Evolutionary conservation across 352 stramenopile species (phyloP).

Genomic region (Globisporangium nagaii): DNA sequence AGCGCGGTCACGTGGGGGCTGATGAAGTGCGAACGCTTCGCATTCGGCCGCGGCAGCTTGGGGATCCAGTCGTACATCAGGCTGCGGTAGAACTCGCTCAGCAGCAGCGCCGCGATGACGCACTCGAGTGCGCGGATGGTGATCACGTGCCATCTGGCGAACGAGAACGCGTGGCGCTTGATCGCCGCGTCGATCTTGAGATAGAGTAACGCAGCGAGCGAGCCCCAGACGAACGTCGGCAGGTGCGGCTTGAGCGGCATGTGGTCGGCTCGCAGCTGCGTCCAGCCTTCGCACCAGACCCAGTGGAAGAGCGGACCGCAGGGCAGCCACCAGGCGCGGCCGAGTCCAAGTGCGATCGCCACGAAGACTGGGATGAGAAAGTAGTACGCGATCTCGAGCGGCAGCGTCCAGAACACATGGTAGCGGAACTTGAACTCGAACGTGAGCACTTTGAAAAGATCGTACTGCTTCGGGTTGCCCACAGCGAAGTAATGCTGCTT

Average conservation of each 20-base stretch:
- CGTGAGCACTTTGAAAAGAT: constrained; percentile 26
- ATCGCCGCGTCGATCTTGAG: constrained; percentile 16
- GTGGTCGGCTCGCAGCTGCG: constrained; percentile 19
- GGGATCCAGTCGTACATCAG: constrained; percentile 31
- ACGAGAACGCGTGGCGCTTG: constrained; percentile 14
- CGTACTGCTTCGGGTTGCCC: constrained; percentile 15
- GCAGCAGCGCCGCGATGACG: constrained; percentile 14
- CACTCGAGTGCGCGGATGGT: constrained; percentile 17
- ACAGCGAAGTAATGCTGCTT: constrained; percentile 21
- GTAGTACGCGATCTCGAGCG: constrained; percentile 43
- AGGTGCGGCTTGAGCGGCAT: constrained; percentile 20
- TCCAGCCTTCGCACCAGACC: constrained; percentile 10
- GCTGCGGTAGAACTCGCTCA: constrained; percentile 22
- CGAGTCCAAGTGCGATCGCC: not conserved
- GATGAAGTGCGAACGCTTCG: constrained; percentile 19
- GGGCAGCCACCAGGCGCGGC: constrained; percentile 12
- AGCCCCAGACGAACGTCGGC: constrained; percentile 33
- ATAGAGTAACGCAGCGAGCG: constrained; percentile 25
- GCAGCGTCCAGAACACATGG: constrained; percentile 45
- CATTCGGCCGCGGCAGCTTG: constrained; percentile 18
- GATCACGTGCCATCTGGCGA: constrained; percentile 11
- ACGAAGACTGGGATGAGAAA: constrained; percentile 26
- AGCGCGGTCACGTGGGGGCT: constrained; percentile 17
- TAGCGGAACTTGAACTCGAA: constrained; percentile 19
- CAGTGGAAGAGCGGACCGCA: constrained; percentile 8